Base-by-base conservation (phyloP, 176 grass and related monocot genomes). In the Hsuehochloa calcarea region DNA sequence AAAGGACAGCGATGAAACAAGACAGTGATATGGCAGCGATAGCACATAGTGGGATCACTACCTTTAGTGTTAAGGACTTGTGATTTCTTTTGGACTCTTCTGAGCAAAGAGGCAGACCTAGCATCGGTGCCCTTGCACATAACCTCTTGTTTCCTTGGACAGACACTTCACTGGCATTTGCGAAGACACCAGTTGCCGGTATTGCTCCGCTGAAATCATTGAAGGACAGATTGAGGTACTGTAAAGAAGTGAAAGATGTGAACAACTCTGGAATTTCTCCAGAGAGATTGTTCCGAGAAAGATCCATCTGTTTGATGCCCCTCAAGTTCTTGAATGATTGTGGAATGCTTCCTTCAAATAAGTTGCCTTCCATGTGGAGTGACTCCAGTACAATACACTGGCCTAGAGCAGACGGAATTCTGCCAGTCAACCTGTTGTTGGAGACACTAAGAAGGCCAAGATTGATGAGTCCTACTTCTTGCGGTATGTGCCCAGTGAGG, bases 191-290 rank as follows among this genome's bases (percentile, higher is more conserved):
- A 25, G 73, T 43, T 52, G 35, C 25, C 3, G 85, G 78, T 25
- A 91, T 35, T 45, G 59, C 67, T 40, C 92, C 92, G 9, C 51
- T 11, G 17, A 94, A 80, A 72, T 84, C 14, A 19, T 94, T 94
- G 80, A 89, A 94, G 23, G 92, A 91, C n/a, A 91, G 73, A 41
- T 91, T 91, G 25, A 94, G 74, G 65, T 70, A 39, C 14, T 86
- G 29, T 52, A 94, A 59, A 78, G 22, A 70, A 51, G 12, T 43
- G 5, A 88, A 64, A 12, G 37, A 15, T 83, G 43, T 26, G 5
- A 93, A 29, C 20, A 93, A 93, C 5, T 67, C 65, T 16, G 92
- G 88, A 15, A 93, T 79, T 56, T 47, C 16, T 31, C 86, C 88
- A 16, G 77, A 90, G 35, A 93, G 69, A 10, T 65, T 84, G 39